Base-by-base conservation (phyloP, 306 rosid genomes). In the Trifolium pratense region DNA sequence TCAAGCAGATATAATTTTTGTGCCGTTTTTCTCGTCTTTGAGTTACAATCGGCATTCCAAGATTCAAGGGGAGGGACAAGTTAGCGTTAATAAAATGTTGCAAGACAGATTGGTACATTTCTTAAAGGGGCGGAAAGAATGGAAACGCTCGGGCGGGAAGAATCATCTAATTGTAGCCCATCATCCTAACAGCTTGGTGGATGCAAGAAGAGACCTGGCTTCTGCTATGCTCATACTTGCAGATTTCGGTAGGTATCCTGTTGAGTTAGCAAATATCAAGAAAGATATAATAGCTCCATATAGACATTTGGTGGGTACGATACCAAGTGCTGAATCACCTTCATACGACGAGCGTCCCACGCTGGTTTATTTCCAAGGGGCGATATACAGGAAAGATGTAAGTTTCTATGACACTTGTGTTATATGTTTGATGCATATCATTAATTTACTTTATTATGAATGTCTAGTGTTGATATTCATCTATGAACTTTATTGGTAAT, bases 331-430 rank as follows among this genome's bases (percentile, higher is more conserved):
- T 34, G 1, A 84, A 80, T 94, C 99, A 68, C 80, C 89, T 42
- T 61, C 97, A 51, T 94, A 87, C 76, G 78, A 73, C 11, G 76
- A 88, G 23, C 99, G 97, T 68, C 79, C 95, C 66, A 91, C 81
- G 36, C 84, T 94, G 77, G 75, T 83, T 53, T 91, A 88, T 78
- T 94, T 94, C 79, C 93, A 86, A 70, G 99, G 99, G 39, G 97
- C 94, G 46, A 91, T 94, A 75, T 91, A 91, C 83, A 85, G 99
- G 75, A 94, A 94, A 86, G 97, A 91, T 86, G 99, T 94, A 82
- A 88, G 99, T 87, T 77, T 68, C 74, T 69, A 9, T 80, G 48
- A 34, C 18, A 26, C 75, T 68, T 5, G 36, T 69, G 46, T 73
- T 79, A 60, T 72, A 61, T 83, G 34, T 37, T 66, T 39, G 46